Evolutionary conservation across 495 filamentous ascomycete genomes (phyloP).

Genomic region (Stereocaulon alpinum): DNA sequence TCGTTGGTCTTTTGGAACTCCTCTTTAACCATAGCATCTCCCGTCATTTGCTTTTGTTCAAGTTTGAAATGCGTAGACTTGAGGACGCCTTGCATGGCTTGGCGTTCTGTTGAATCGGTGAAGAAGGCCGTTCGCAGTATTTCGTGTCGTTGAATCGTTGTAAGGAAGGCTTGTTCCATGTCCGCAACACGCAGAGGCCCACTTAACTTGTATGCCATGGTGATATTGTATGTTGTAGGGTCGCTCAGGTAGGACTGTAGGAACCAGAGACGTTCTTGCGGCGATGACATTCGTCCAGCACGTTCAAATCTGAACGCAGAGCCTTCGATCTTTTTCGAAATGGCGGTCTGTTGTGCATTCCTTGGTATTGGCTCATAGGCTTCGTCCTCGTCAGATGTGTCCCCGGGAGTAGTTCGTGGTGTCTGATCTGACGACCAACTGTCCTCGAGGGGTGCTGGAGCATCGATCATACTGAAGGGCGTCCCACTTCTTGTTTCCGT

Average conservation of each 20-base stretch:
- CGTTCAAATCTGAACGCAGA: background rate
- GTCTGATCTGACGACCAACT: too few species aligned
- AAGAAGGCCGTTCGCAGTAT: constrained; percentile 34
- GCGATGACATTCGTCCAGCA: constrained; percentile 25
- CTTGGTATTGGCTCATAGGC: background rate
- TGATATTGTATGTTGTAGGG: constrained; percentile 29
- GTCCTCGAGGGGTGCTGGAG: too few species aligned
- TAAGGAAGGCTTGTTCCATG: constrained; percentile 28
- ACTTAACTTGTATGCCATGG: constrained; percentile 5
- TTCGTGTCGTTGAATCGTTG: constrained; percentile 32
- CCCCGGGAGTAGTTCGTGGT: too few species aligned
- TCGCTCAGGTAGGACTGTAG: constrained; percentile 25
- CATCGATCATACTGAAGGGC: too few species aligned
- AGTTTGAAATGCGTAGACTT: background rate
- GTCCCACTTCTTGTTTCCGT: too few species aligned
- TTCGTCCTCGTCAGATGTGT: too few species aligned
- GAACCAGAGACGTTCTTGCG: constrained; percentile 40
- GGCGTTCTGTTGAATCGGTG: constrained; percentile 9
- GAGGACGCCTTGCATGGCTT: constrained; percentile 21
- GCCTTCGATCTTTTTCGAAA: background rate
- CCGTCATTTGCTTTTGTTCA: background rate
- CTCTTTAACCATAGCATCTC: background rate
- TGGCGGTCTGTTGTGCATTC: background rate
- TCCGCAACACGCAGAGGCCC: constrained; percentile 11
- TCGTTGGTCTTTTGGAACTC: background rate